These are phyloP conservation scores for Boletus huronensis DNA, from an alignment of 768 basidiomycete genomes.

Conservation along the genomic window DNA sequence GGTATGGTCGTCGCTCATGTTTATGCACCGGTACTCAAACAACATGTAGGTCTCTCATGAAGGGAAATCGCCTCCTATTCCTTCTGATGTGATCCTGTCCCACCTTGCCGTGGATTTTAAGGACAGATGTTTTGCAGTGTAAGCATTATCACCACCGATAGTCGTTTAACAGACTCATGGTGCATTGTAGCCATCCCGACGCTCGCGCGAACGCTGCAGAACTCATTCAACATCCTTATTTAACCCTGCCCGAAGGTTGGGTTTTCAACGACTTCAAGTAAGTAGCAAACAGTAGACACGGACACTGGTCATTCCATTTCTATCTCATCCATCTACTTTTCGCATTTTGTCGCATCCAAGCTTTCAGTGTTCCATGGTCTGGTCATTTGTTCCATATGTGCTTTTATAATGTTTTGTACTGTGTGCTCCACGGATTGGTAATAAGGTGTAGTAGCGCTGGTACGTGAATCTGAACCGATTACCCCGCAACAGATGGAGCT, in stretches of 20 bases:
- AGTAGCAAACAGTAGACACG: conserved; percentile 9
- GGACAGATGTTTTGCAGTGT: conserved; percentile 87
- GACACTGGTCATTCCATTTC: conserved; percentile 15
- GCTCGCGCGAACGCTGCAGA: conserved; percentile 78
- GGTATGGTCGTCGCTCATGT: conserved; percentile 40
- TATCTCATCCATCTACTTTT: conserved; percentile 28
- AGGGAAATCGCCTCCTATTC: conserved; percentile 84
- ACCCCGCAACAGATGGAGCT: background rate
- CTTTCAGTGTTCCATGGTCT: conserved; percentile 12
- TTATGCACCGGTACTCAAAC: background rate
- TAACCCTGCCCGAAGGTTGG: conserved; percentile 71
- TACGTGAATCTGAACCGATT: conserved; percentile 24
- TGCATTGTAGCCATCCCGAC: conserved; percentile 62
- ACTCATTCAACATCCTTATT: conserved; percentile 76
- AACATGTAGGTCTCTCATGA: conserved; percentile 71
- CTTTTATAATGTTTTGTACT: conserved; percentile 33
- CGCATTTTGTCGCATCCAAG: conserved; percentile 23
- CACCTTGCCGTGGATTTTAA: conserved; percentile 82
- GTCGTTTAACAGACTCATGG: background rate
- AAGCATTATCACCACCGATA: conserved; percentile 27
- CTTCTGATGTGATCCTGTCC: conserved; percentile 74
- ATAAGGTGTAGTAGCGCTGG: conserved; percentile 32
- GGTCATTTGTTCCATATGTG: conserved; percentile 31
- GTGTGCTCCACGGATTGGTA: conserved; percentile 23
- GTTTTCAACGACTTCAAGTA: conserved; percentile 55